Evolutionary conservation across 2,329 filamentous ascomycete genomes (phyloP).

Genomic region (Fusarium anthophilum): DNA sequence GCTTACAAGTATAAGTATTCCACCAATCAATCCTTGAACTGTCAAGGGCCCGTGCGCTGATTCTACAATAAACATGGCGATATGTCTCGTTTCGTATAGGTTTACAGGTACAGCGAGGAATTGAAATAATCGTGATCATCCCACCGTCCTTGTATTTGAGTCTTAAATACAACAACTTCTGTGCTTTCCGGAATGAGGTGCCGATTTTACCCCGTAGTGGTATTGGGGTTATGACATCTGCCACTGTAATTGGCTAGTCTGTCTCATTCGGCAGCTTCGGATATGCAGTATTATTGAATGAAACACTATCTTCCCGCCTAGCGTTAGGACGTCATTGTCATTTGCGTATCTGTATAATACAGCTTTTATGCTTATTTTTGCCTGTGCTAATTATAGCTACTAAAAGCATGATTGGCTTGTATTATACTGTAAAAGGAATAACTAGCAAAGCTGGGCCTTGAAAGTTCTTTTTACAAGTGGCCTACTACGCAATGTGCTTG

Average conservation of each 20-base stretch:
- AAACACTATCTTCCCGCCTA: not conserved
- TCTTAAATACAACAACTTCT: not conserved
- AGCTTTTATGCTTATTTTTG: not conserved
- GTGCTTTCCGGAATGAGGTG: not conserved
- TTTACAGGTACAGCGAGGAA: not conserved
- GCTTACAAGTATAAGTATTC: not conserved
- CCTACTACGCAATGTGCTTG: too few relatives aligned
- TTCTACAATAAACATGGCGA: not conserved
- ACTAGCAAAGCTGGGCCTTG: too few relatives aligned
- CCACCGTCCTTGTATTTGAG: accelerated
- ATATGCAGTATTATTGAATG: not conserved
- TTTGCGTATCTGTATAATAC: too few relatives aligned
- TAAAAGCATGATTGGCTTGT: too few relatives aligned
- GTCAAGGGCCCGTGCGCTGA: too few relatives aligned
- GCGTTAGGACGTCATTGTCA: not conserved
- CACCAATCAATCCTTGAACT: not conserved
- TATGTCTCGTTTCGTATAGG: not conserved
- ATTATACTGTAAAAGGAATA: too few relatives aligned
- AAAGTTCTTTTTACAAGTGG: too few relatives aligned
- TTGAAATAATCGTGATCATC: too few relatives aligned
- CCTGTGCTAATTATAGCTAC: not conserved
- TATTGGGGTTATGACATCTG: not conserved
- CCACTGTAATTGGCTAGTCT: not conserved
- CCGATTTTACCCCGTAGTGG: not conserved
- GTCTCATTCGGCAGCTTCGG: not conserved